These are phyloP conservation scores for Cutaneotrichosporon mucoides DNA, from an alignment of 1,284 basidiomycete genomes.

Conservation along the genomic window DNA sequence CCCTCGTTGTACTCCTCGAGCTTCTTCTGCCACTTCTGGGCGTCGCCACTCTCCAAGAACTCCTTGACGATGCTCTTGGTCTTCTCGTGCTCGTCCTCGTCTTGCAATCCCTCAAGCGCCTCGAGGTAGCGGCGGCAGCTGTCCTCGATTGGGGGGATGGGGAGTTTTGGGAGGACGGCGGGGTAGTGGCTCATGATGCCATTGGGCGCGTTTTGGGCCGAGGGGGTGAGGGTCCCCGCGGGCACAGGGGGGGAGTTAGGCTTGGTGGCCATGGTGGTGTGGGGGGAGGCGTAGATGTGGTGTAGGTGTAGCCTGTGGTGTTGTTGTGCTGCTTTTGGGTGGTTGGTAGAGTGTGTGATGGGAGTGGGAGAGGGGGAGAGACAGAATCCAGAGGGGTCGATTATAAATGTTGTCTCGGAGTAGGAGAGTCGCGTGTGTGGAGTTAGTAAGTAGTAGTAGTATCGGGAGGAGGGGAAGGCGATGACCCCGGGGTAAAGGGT, in stretches of 20 bases:
- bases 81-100: slow-evolving; percentile 51
- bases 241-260: slow-evolving; percentile 13
- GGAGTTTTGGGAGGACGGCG: slow-evolving; percentile 72
- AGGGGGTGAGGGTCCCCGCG: slow-evolving; percentile 10
- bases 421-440: no score
- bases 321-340: no score
- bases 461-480: no score
- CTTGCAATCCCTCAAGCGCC: slow-evolving; percentile 62
- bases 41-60: slow-evolving; percentile 69
- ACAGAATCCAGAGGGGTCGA: no score
- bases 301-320: background rate
- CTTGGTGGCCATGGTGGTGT: slow-evolving; percentile 3
- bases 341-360: background rate
- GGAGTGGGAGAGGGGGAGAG: no score
- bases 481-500: no score
- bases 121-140: slow-evolving; percentile 76
- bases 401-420: no score
- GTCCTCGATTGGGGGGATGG: slow-evolving; percentile 83
- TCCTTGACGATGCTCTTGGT: slow-evolving; percentile 71
- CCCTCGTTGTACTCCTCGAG: slow-evolving; percentile 64
- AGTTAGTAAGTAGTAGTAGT: no score
- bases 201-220: slow-evolving; percentile 1
- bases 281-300: background rate
- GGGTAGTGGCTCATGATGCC: slow-evolving; percentile 17
- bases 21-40: slow-evolving; percentile 71